Conservation (phyloP, 805 yeast genomes). For the Zygoascus flipseniorum region DNA sequence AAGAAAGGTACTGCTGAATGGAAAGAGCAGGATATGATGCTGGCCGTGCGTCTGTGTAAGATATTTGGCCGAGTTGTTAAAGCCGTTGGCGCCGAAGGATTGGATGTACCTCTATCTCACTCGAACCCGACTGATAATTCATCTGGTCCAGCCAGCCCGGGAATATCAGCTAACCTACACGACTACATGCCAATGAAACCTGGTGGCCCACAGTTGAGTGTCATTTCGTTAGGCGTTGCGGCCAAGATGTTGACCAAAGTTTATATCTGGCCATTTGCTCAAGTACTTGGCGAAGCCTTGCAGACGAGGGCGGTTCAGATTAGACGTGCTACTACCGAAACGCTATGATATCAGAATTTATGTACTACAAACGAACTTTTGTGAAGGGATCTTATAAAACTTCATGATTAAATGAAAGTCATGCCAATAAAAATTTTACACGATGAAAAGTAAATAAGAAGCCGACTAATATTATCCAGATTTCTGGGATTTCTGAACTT, state of each 20-base stretch:
- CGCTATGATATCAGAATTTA: not conserved
- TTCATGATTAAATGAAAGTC: no score
- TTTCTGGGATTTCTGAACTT: not conserved
- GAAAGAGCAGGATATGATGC: conserved; percentile 16
- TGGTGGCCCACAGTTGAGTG: conserved; percentile 11
- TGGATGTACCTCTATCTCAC: conserved; percentile 1
- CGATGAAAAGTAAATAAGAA: no score
- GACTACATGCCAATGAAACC: conserved; percentile 6
- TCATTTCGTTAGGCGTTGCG: conserved; percentile 15
- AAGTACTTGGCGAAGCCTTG: conserved; percentile 20
- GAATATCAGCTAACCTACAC: not conserved
- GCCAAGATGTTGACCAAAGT: conserved; percentile 15
- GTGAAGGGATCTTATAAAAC: no score
- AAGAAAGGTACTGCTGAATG: conserved; percentile 8
- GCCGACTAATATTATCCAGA: no score
- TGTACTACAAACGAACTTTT: no score
- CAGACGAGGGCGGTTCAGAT: conserved; percentile 14
- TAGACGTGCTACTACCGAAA: not conserved
- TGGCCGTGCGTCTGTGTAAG: conserved; percentile 16
- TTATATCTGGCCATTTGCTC: conserved; percentile 21
- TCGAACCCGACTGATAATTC: not conserved
- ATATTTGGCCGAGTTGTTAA: conserved; percentile 19
- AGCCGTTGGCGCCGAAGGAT: conserved; percentile 17
- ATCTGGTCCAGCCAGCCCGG: not conserved
- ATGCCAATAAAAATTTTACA: no score